Conservation (phyloP, 495 filamentous ascomycete species). For the Xylaria venustula region DNA sequence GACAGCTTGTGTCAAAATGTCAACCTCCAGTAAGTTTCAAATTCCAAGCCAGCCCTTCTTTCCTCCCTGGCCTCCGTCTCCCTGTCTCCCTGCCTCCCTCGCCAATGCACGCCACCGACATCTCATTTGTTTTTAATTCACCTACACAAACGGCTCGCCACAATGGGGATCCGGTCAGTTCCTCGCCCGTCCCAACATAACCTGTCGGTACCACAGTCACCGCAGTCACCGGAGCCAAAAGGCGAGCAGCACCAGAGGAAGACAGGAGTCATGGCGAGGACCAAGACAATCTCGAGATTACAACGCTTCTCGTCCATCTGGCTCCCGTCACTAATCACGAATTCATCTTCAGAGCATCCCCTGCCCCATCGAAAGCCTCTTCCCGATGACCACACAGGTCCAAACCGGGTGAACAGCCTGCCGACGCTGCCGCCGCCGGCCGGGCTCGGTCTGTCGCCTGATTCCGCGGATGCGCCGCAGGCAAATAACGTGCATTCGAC, state of each 20-base stretch:
- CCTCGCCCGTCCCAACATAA: background rate
- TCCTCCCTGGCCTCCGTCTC: background rate
- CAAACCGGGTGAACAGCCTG: conserved; percentile 20
- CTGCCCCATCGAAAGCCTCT: conserved; percentile 25
- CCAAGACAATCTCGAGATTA: conserved; percentile 21
- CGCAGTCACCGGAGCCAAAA: background rate
- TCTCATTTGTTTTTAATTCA: background rate
- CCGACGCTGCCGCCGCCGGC: conserved; percentile 14
- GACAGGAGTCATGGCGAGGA: background rate
- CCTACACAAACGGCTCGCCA: background rate
- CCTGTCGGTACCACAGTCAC: conserved; percentile 1
- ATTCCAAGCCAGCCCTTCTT: conserved; percentile 1
- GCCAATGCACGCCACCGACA: background rate
- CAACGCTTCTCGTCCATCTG: conserved; percentile 29
- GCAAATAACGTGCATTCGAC: conserved; percentile 6
- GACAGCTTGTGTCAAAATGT: background rate
- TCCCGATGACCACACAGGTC: conserved; percentile 14
- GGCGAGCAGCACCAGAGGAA: background rate
- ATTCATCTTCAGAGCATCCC: conserved; percentile 20
- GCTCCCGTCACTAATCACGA: conserved; percentile 27
- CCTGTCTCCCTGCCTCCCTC: background rate
- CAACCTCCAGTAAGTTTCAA: conserved; percentile 12
- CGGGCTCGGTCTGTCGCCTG: background rate
- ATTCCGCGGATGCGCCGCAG: background rate
- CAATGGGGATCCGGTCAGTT: background rate